phyloP scores from a whole-genome alignment of 2,329 filamentous ascomycete genomes.

The Trichoderma sp. region DNA sequence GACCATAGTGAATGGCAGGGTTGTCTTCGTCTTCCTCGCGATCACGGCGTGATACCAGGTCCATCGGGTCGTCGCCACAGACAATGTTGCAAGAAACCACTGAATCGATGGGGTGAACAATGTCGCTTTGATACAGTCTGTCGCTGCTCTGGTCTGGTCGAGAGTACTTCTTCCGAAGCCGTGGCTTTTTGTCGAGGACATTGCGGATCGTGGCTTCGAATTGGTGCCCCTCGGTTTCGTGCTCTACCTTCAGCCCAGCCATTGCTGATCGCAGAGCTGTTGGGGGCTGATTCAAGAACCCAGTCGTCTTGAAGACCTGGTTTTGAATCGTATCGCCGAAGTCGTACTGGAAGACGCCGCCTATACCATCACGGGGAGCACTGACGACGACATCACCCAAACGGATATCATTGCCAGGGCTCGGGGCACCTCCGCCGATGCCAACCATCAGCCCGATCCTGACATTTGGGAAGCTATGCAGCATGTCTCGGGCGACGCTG shows the following conservation, averaged over 20 bases:
- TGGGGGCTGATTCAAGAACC: not conserved
- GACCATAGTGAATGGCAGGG: not conserved
- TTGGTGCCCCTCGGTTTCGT: not conserved
- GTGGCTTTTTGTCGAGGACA: not conserved
- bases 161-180: not conserved
- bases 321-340: slow-evolving; percentile 1
- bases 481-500: slow-evolving; percentile 1
- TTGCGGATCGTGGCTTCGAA: not conserved
- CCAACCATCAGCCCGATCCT: not conserved
- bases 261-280: not conserved
- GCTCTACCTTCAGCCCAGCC: not conserved
- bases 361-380: slow-evolving; percentile 1
- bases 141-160: not conserved
- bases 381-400: not conserved
- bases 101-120: not conserved
- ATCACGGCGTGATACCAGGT: not conserved
- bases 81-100: not conserved
- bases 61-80: not conserved
- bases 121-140: not conserved
- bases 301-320: not conserved
- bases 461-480: slow-evolving; percentile 4
- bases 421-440: not conserved
- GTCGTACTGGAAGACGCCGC: not conserved
- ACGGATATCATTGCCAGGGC: not conserved
- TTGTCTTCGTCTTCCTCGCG: not conserved